Base-by-base conservation (phyloP, 768 basidiomycete genomes). In the Hemileccinum impolitum region DNA sequence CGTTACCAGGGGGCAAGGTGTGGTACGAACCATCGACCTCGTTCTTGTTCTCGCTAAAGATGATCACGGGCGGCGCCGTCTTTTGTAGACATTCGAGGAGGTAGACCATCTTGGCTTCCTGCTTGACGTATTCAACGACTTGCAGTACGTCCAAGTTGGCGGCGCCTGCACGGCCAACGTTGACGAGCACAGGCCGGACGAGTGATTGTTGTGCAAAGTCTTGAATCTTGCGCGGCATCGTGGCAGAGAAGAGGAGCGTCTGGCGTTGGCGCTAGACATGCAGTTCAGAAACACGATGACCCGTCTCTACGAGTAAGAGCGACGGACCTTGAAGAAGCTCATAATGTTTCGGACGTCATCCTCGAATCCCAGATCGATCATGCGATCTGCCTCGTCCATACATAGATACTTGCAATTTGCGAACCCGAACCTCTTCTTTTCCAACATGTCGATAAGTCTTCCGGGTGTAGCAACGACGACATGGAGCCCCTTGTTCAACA, bases 61-160 rank as follows among this genome's bases (percentile, higher is more conserved):
- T 81, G 69, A 98, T 96, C 42, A 95, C 94, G 2, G 96, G 96
- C 7, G 96, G 96, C 1, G 96, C 87, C 0, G 96, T 99, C 73
- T 98, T 99, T 66, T 98, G 96, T 53, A 99, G 69, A 66, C 94
- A 97, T 68, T 99, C 96, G 40, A 99, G 75, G 14, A 98, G 78
- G 68, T 98, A 99, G 1, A 99, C 94, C 96, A 98, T 98, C 71
- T 99, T 99, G 0, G 96, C 96, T 70, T 98, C 96, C 65, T 96
- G 94, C 71, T 99, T 99, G 59, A 99, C 96, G 59, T 96, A 98
- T 72, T 99, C 96, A 18, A 98, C 91, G 26, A 97, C 89, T 63
- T 94, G 93, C 25, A 98, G 76, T 3, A 99, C 93, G 63, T 98
- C 95, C 66, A 99, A 70, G 68, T 94, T 95, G 36, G 96, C 96